phyloP scores from a whole-genome alignment of 257 asterid genomes.

The Schizonepeta tenuifolia region DNA sequence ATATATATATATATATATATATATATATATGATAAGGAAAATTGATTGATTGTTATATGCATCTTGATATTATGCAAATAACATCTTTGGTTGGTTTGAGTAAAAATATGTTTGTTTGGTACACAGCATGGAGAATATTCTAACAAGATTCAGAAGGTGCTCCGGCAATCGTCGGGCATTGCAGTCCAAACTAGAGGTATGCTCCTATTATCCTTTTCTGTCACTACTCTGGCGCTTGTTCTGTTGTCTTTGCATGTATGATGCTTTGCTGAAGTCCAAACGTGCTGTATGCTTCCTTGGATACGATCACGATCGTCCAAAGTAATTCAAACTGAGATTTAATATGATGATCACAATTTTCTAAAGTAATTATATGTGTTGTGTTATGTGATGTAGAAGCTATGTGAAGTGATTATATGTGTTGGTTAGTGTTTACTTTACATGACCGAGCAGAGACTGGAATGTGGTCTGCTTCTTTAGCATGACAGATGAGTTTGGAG shows the following conservation, averaged over 20 bases:
- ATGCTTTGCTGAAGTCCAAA: background rate
- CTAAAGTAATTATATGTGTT: background rate
- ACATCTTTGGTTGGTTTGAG: background rate
- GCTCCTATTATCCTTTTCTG: background rate
- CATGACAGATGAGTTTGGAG: background rate
- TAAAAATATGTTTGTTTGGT: constrained; percentile 14
- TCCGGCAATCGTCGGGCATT: background rate
- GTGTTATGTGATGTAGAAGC: no score
- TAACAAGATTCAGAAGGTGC: constrained; percentile 12
- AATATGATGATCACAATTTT: background rate
- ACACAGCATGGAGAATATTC: constrained; percentile 26
- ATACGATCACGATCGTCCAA: background rate
- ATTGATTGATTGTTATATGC: background rate
- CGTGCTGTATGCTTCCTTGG: background rate
- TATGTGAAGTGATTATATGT: no score
- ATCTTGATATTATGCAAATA: background rate
- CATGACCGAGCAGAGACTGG: no score
- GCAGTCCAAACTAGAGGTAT: constrained; percentile 13
- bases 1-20: no score
- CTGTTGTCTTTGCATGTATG: background rate
- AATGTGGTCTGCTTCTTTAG: no score
- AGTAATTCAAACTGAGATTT: background rate
- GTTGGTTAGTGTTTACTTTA: no score
- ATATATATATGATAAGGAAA: background rate
- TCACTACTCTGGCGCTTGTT: no score